These are phyloP conservation scores for Diaporthe aspalathi DNA, from an alignment of 2,329 filamentous ascomycete species.

Conservation along the genomic window DNA sequence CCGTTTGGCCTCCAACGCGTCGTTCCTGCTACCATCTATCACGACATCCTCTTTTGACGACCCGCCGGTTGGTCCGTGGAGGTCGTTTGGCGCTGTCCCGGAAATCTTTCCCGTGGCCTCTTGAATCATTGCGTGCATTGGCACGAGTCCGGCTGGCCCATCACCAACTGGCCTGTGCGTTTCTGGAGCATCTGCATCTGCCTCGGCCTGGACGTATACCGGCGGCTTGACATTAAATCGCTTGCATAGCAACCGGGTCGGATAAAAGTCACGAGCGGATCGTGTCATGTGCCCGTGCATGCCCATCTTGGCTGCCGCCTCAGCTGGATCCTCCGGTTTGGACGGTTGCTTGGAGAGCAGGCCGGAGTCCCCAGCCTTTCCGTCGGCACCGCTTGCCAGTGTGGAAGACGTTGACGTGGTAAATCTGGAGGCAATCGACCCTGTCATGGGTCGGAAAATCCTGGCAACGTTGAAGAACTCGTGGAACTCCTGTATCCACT, in stretches of 20 bases:
- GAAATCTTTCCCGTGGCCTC: not conserved
- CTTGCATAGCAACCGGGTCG: conserved; percentile 89
- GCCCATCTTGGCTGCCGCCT: conserved; percentile 86
- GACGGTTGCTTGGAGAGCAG: conserved; percentile 60
- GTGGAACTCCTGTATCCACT: conserved; percentile 82
- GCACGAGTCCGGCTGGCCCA: not conserved
- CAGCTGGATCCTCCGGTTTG: conserved; percentile 80
- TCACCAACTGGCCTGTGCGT: conserved; percentile 37
- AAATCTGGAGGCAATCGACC: conserved; percentile 93
- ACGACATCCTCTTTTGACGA: conserved; percentile 41
- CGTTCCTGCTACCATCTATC: conserved; percentile 81
- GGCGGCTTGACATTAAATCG: conserved; percentile 89
- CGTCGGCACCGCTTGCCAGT: conserved; percentile 45
- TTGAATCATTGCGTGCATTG: not conserved
- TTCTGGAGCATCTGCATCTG: conserved; percentile 48
- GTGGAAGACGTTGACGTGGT: conserved; percentile 67
- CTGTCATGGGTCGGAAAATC: conserved; percentile 92
- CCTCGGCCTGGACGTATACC: conserved; percentile 70
- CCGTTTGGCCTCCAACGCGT: conserved; percentile 78
- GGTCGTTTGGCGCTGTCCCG: conserved; percentile 30
- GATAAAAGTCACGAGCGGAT: conserved; percentile 77
- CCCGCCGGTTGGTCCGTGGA: conserved; percentile 25
- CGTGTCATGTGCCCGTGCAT: conserved; percentile 95
- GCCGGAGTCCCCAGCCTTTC: conserved; percentile 41
- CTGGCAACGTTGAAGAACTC: conserved; percentile 76